Base-by-base conservation (phyloP, 2,329 filamentous ascomycete genomes). In the Penicillium sp. region DNA sequence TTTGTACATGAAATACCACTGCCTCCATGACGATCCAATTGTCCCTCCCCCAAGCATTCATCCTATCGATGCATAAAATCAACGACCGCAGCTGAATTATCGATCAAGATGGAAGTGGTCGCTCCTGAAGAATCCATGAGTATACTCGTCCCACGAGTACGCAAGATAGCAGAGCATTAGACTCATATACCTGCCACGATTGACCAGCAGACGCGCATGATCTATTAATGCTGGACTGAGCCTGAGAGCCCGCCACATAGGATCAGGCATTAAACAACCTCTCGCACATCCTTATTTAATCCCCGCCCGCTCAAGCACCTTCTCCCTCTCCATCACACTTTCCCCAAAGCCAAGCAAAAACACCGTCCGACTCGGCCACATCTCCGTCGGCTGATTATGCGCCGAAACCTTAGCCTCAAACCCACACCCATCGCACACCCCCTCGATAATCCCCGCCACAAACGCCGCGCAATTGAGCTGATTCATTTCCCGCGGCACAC, bases 291-390 rank as follows among this genome's bases (percentile, higher is more conserved):
- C 22, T 65, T 69, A 81, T 76, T 81, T 81, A 25, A 81, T 70
- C 10, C 82, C 81, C 4, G 79, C 80, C 78, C 89, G 87, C 60
- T 87, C 89, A 69, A 96, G 76, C 70, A 92, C 90, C 63, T 89
- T 89, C 83, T 99, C 95, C 75, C 95, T 83, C 81, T 98, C 94
- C 76, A 98, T 82, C 45, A 98, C 94, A 76, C 92, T 91, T n/a
- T 88, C 84, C 66, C 91, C 88, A 75, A 99, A 99, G 78, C 94
- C 93, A 73, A 99, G 88, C 75, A 99, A 78, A 74, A 97, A 99
- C 35, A 99, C 93, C 46, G 95, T 99, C 82, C 95, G 92, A 37
- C 91, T 92, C 0, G 95, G 95, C 93, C 94, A 98, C 87, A 98
- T 89, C 72, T 94, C 92, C 63, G 82, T 84, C 46, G 76, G 81